These are phyloP conservation scores for Phytophthora citrophthora DNA, from an alignment of 352 stramenopile genomes.

Conservation along the genomic window DNA sequence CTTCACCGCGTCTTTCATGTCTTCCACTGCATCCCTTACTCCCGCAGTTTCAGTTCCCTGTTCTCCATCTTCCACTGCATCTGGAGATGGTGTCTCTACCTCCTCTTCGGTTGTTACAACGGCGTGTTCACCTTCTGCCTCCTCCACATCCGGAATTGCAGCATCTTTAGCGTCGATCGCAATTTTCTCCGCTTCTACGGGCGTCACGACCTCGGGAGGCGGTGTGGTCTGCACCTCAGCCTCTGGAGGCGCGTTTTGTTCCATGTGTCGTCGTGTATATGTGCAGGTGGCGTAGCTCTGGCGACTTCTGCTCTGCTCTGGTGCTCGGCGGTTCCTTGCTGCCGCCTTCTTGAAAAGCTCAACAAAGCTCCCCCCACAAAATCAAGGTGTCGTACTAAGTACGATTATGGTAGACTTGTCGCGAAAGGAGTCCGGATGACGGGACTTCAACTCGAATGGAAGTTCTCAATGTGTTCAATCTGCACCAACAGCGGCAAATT, in stretches of 20 bases:
- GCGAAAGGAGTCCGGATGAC: conserved; percentile 3
- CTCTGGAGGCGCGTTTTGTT: conserved; percentile 18
- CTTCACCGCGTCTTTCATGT: conserved; percentile 6
- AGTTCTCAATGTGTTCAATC: no score
- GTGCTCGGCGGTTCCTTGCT: background rate
- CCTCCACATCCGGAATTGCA: background rate
- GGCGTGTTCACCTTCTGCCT: conserved; percentile 10
- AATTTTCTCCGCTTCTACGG: conserved; percentile 5
- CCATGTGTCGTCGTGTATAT: conserved; percentile 26
- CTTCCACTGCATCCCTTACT: conserved; percentile 4
- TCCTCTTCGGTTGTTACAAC: conserved; percentile 4
- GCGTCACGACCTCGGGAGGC: background rate
- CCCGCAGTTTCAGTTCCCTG: background rate
- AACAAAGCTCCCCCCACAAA: conserved; percentile 19
- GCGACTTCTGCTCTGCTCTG: background rate
- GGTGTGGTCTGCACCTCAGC: conserved; percentile 11
- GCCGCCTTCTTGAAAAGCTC: conserved; percentile 32
- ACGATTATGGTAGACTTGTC: conserved; percentile 29
- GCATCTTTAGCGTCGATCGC: conserved; percentile 1
- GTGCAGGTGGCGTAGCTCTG: background rate
- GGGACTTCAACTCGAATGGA: no score
- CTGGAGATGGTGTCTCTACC: background rate
- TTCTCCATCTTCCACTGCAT: background rate
- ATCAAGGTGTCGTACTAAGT: conserved; percentile 29
- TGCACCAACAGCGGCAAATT: no score